Base-by-base conservation (phyloP, 2,329 filamentous ascomycete genomes). In the Kalaharituber pfeilii region DNA sequence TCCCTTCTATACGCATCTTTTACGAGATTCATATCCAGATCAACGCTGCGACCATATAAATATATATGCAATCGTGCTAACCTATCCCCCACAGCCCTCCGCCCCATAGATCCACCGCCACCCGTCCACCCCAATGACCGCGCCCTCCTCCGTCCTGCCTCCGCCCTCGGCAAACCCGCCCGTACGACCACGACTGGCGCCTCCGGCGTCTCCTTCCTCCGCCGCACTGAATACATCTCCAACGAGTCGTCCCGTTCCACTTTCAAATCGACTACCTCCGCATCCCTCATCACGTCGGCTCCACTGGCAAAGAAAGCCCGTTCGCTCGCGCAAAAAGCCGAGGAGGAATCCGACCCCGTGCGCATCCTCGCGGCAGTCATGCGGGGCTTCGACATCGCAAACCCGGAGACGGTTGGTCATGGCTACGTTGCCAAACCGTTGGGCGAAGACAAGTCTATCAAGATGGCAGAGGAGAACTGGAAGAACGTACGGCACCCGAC, bases 161-260 rank as follows among this genome's bases (percentile, higher is more conserved):
- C 86, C 30, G 81, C 86, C 50, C 77, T 98, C 22, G 87, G 86
- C 63, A 94, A 94, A 69, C 84, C 85, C 62, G 77, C 80, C 42
- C 78, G 79, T 58, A 83, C 86, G 59, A 75, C 82, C 18, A 81
- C 82, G 59, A 45, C 58, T 22, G 61, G 60, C 13, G 53, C 49
- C 8, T 57, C 52, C 42, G 57, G 52, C n/a, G 86, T 94, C 53
- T 94, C 86, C 59, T 98, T 98, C 76, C 77, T 98, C 62, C 86
- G 91, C 55, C 80, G 89, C 64, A 96, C 91, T 54, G 91, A 98
- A 69, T 96, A 96, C 71, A 95, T 94, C 65, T 85, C 84, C 9
- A 78, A 76, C 2, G 70, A 72, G 22, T 71, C 70, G 27, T 66
- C 72, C 5, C 79, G 78, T 65, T 66, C 65, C 18, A 68, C 68